Base-by-base conservation (phyloP, 257 asterid genomes). In the Avicennia marina region DNA sequence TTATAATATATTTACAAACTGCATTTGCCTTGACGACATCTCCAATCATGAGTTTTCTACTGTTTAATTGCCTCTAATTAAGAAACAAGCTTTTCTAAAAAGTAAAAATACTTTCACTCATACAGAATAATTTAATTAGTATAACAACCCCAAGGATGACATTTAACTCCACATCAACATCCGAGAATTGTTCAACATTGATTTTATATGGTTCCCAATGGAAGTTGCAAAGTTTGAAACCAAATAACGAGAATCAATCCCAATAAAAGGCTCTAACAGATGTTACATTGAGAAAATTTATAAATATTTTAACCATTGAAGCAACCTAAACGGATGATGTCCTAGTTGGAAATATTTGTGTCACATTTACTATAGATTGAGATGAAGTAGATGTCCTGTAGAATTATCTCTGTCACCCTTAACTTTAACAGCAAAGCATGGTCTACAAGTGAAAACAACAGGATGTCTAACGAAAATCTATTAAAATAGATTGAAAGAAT, bases 201-300 rank as follows among this genome's bases (percentile, higher is more conserved):
- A 88, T 32, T 75, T 85, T 66, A 88, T 80, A 62, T 33, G 69
- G 75, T 88, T 88, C 64, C 81, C 76, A 95, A 88, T 78, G 26
- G 78, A 82, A 62, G 96, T 94, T 85, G 84, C 81, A 82, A 65
- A 38, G 0, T 19, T 43, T 9, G 4, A 7, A 19, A 16, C 19
- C 27, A 36, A 11, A 7, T 5, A 7, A 36, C 10, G n/a, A 3
- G 10, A 12, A 4, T 36, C 41, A 36, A 11, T 36, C 34, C 41
- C 3, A 0, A 2, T 20, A 15, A n/a, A n/a, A 15, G n/a, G 47
- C 20, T 13, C 9, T 9, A 16, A 16, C 19, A 41, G 21, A 13
- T 10, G 6, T 41, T 5, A 16, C 11, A 41, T 13, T 15, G 24
- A 19, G 13, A 11, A 36, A 34, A 46, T n/a, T n/a, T n/a, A 25